These are phyloP conservation scores for Cladosporium sp. DNA, from an alignment of 2,329 filamentous ascomycete species.

Conservation along the genomic window DNA sequence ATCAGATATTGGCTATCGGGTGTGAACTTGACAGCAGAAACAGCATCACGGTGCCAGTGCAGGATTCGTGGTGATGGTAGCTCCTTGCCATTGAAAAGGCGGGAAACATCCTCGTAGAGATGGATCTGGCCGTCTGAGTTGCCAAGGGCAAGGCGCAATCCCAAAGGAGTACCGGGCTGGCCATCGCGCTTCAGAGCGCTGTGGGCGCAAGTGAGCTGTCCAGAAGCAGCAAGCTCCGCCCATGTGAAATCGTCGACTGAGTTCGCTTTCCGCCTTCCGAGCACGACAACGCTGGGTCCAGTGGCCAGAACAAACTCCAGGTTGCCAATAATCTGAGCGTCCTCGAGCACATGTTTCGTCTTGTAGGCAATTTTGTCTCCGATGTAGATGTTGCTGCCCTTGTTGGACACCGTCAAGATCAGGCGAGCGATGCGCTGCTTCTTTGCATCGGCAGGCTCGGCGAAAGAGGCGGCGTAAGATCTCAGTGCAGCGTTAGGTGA, in stretches of 20 bases:
- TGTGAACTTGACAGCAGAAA: constrained; percentile 86
- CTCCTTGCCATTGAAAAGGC: constrained; percentile 22
- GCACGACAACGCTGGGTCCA: constrained; percentile 51
- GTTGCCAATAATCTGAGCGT: constrained; percentile 45
- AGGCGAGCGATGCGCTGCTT: background rate
- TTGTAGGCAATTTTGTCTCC: constrained; percentile 36
- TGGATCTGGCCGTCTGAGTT: constrained; percentile 72
- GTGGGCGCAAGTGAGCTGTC: constrained; percentile 65
- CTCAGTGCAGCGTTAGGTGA: background rate
- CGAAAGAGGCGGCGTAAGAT: background rate
- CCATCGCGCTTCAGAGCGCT: constrained; percentile 30
- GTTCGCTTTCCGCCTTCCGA: constrained; percentile 51
- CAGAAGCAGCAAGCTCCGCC: constrained; percentile 53
- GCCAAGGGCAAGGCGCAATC: constrained; percentile 64
- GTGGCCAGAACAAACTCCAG: constrained; percentile 58
- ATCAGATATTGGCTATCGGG: constrained; percentile 93
- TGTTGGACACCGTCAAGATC: background rate
- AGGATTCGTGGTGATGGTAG: constrained; percentile 58
- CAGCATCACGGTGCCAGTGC: constrained; percentile 87
- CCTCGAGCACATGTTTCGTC: constrained; percentile 31
- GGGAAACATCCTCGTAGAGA: constrained; percentile 57
- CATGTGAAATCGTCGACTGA: constrained; percentile 41
- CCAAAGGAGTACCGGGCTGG: background rate
- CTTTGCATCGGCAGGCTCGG: constrained; percentile 1
- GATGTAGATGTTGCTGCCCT: constrained; percentile 26